phyloP scores from a whole-genome alignment of 2,329 filamentous ascomycete species.

The Penicillium sp. region DNA sequence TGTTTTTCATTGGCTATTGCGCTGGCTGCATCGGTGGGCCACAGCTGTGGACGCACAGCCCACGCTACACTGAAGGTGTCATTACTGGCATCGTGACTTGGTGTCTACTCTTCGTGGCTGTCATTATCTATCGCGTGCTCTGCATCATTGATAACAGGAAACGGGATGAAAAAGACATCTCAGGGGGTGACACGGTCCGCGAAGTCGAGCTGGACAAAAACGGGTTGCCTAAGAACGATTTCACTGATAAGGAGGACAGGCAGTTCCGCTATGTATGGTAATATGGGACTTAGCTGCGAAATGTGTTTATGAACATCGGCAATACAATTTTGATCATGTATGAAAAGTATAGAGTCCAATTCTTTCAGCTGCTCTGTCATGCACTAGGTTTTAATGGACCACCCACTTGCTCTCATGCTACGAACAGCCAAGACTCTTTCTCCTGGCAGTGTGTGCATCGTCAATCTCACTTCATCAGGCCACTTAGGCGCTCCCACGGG shows the following conservation, averaged over 20 bases:
- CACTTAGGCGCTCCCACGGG: constrained; percentile 10
- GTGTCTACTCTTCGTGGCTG: constrained; percentile 15
- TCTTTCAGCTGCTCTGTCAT: no score
- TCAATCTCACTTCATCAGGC: constrained; percentile 18
- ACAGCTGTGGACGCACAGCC: constrained; percentile 48
- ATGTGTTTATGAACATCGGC: not conserved
- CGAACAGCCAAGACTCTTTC: constrained; percentile 25
- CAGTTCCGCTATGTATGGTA: constrained; percentile 11
- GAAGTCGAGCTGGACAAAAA: constrained; percentile 13
- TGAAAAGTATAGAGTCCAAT: no score
- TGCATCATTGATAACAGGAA: constrained; percentile 14
- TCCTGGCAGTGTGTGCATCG: constrained; percentile 16
- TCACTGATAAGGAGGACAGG: constrained; percentile 14
- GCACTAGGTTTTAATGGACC: constrained; percentile 44
- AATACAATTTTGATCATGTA: no score
- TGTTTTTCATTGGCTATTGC: constrained; percentile 54
- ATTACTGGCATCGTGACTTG: constrained; percentile 38
- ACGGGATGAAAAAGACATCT: constrained; percentile 10
- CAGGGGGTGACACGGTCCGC: not conserved
- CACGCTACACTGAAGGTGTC: constrained; percentile 48
- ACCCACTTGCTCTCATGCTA: constrained; percentile 39
- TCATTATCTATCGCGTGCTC: constrained; percentile 14
- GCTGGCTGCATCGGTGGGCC: constrained; percentile 48
- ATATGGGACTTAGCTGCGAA: no score
- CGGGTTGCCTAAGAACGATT: constrained; percentile 10